These are phyloP conservation scores for Pseudogymnoascus sp. DNA, from an alignment of 2,329 filamentous ascomycete species.

Conservation along the genomic window DNA sequence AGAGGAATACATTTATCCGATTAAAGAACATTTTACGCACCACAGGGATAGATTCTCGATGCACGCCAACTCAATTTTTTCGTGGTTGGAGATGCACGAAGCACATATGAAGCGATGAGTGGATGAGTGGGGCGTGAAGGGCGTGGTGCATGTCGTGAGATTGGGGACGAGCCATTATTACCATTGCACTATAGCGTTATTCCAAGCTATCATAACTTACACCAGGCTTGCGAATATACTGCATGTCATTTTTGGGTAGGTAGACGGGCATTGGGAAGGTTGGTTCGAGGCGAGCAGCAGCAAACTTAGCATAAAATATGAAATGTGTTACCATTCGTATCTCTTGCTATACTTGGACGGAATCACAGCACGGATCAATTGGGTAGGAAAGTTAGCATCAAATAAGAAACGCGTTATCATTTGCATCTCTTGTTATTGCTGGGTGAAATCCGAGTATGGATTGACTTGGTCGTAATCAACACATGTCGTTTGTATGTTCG, in stretches of 20 bases:
- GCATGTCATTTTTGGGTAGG: constrained; percentile 6
- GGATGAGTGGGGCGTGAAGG: neutral
- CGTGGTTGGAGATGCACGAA: neutral
- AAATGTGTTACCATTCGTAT: neutral
- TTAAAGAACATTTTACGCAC: constrained; percentile 3
- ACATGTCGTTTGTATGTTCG: neutral
- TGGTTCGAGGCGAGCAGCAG: neutral
- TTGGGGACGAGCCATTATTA: neutral
- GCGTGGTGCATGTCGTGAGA: neutral
- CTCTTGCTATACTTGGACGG: neutral
- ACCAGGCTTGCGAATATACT: neutral
- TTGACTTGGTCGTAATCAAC: neutral
- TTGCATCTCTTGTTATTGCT: neutral
- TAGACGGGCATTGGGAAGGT: neutral
- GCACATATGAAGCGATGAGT: neutral
- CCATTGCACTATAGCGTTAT: neutral
- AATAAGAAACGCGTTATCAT: neutral
- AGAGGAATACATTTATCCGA: constrained; percentile 1
- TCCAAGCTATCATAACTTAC: neutral
- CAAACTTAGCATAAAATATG: constrained; percentile 5
- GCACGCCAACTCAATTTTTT: neutral
- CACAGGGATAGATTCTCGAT: neutral
- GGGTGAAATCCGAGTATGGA: too few relatives aligned
- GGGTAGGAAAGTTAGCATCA: neutral
- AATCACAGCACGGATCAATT: neutral